A percentile compares a stretch with the other conserved stretches of the same genome.
These are phyloP conservation scores for Saccharomycopsis vini DNA, from an alignment of 805 yeast genomes.

Conservation along the genomic window DNA sequence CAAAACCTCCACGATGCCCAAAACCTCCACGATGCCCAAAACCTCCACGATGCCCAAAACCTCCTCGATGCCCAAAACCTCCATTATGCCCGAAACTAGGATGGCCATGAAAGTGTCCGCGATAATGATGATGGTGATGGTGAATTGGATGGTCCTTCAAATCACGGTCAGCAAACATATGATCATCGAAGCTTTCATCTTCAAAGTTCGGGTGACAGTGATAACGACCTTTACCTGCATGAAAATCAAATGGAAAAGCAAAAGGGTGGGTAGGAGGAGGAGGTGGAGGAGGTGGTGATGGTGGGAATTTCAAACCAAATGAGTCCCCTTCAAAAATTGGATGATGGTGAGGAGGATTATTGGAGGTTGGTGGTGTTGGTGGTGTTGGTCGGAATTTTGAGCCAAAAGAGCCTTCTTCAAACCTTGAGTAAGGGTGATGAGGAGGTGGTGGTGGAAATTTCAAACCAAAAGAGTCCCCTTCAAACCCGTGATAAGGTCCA, in stretches of 20 bases:
- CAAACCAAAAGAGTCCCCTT: no score
- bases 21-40: no score
- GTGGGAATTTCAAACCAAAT: not conserved
- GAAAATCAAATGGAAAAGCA: not conserved
- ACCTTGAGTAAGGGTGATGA: no score
- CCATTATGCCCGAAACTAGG: not conserved
- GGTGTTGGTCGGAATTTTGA: no score
- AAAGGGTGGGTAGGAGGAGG: not conserved
- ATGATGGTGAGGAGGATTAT: not conserved
- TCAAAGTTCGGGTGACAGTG: not conserved
- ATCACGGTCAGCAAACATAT: constrained; percentile 22
- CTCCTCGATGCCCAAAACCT: not conserved
- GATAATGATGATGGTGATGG: constrained; percentile 37
- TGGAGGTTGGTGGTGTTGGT: not conserved
- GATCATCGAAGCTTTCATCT: not conserved
- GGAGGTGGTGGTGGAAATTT: no score
- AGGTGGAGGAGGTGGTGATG: not conserved
- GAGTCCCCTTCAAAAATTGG: not conserved
- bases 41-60: no score
- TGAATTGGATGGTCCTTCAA: no score
- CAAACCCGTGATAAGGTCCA: no score
- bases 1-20: not conserved
- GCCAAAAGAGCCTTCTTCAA: no score
- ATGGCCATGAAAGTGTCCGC: not conserved
- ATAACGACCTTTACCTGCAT: not conserved